Conservation (phyloP, 495 filamentous ascomycete species). For the Hyaloscypha hepaticicola region DNA sequence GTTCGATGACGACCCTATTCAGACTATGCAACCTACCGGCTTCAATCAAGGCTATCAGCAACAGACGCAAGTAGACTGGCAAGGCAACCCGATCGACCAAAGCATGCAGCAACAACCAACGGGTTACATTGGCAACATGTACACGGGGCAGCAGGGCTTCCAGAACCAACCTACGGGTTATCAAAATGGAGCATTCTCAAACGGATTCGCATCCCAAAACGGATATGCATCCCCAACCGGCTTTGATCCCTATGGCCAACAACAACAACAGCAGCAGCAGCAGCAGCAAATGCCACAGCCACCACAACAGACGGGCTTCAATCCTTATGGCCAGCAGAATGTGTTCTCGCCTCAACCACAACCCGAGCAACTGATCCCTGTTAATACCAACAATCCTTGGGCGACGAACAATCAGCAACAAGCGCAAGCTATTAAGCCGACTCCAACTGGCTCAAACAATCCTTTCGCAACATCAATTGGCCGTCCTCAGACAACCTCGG, state of each 20-base stretch:
- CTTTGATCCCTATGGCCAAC: conserved; percentile 72
- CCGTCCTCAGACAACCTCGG: conserved; percentile 48
- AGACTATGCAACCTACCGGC: conserved; percentile 69
- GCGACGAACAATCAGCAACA: conserved; percentile 46
- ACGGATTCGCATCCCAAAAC: conserved; percentile 65
- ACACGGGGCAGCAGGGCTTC: conserved; percentile 56
- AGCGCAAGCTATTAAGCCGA: conserved; percentile 52
- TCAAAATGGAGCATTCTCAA: not conserved
- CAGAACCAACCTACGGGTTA: conserved; percentile 60
- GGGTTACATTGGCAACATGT: conserved; percentile 75
- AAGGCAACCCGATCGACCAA: conserved; percentile 85
- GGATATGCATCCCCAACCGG: conserved; percentile 66
- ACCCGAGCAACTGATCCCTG: conserved; percentile 33
- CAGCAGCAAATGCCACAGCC: not conserved
- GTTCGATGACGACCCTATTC: conserved; percentile 78
- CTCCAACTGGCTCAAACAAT: conserved; percentile 91
- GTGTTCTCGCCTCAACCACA: conserved; percentile 30
- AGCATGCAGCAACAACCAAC: conserved; percentile 70
- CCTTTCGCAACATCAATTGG: conserved; percentile 68
- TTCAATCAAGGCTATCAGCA: conserved; percentile 98
- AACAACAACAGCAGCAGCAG: conserved; percentile 40
- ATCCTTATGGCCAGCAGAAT: conserved; percentile 39
- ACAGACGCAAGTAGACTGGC: conserved; percentile 92
- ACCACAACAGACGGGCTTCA: conserved; percentile 43
- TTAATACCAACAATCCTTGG: conserved; percentile 83